Conservation (phyloP, 345 rosid species). For the Lumnitzera littorea region DNA sequence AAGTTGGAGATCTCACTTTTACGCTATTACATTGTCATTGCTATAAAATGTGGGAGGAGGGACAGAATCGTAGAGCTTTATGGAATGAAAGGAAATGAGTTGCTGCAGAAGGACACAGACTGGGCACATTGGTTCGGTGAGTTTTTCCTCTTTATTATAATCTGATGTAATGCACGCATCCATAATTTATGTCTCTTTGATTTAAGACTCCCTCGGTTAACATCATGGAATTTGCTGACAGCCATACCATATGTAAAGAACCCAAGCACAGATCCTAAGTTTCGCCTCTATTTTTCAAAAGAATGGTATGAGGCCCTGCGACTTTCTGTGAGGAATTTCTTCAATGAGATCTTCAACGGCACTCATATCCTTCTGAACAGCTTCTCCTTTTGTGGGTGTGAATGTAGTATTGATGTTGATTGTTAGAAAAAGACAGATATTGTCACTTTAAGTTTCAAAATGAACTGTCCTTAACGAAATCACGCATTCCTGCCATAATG, state of each 20-base stretch:
- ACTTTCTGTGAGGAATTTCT: slow-evolving; percentile 57
- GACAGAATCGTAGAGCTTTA: slow-evolving; percentile 55
- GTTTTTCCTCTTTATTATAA: slow-evolving; percentile 10
- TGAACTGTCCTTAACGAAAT: slow-evolving; percentile 37
- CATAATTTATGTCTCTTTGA: not conserved
- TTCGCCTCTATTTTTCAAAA: slow-evolving; percentile 55
- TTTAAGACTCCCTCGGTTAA: not conserved
- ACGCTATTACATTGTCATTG: slow-evolving; percentile 39
- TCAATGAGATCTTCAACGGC: slow-evolving; percentile 58
- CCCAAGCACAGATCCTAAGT: slow-evolving; percentile 55
- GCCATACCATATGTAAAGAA: slow-evolving; percentile 58
- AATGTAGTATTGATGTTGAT: not conserved
- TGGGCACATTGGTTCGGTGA: slow-evolving; percentile 69
- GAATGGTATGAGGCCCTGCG: slow-evolving; percentile 61
- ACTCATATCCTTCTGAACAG: slow-evolving; percentile 56
- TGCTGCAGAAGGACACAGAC: slow-evolving; percentile 35
- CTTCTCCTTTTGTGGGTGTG: no score
- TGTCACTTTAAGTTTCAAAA: slow-evolving; percentile 2
- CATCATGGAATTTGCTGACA: slow-evolving; percentile 16
- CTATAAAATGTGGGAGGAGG: slow-evolving; percentile 36
- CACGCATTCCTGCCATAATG: slow-evolving; percentile 61
- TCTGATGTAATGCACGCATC: not conserved
- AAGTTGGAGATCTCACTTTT: slow-evolving; percentile 47
- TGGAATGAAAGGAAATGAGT: slow-evolving; percentile 39
- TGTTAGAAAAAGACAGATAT: not conserved